Percentiles rank a stretch among this genome's conserved stretches.
Evolutionary conservation across 768 basidiomycete species (phyloP).

Genomic region (Holtermanniella nyarrowii): DNA sequence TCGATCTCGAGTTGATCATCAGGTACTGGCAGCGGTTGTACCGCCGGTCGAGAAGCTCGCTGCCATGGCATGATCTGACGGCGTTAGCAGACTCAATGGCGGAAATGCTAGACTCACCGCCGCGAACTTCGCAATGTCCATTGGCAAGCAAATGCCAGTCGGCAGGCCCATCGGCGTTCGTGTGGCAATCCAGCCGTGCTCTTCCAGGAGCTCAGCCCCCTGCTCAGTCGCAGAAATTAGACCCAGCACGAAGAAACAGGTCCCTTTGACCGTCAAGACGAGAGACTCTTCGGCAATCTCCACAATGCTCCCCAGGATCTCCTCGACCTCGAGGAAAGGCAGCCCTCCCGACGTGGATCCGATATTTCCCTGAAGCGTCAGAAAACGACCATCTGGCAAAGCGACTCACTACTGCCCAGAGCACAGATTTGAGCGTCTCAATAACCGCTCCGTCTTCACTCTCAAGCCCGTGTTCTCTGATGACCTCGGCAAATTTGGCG

Average conservation of each 20-base stretch:
- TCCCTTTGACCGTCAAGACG: constrained; percentile 85
- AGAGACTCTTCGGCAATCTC: constrained; percentile 83
- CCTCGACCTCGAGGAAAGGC: constrained; percentile 91
- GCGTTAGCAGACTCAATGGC: constrained; percentile 3
- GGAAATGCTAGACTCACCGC: too few species aligned
- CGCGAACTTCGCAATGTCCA: constrained; percentile 69
- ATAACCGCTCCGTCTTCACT: constrained; percentile 72
- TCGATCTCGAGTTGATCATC: constrained; percentile 61
- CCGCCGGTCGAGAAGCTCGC: constrained; percentile 1
- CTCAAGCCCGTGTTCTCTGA: constrained; percentile 76
- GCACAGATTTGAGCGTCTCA: constrained; percentile 79
- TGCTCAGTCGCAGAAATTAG: constrained; percentile 81
- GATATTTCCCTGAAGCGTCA: constrained; percentile 65
- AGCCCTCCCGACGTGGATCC: constrained; percentile 82
- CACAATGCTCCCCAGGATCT: constrained; percentile 78
- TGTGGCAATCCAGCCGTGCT: constrained; percentile 87
- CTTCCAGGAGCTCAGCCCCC: constrained; percentile 86
- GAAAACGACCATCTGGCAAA: background rate
- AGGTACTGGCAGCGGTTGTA: constrained; percentile 7
- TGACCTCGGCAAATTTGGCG: constrained; percentile 77
- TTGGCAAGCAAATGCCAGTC: constrained; percentile 82
- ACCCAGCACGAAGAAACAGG: constrained; percentile 91
- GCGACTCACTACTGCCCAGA: constrained; percentile 88
- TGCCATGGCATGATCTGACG: constrained; percentile 28
- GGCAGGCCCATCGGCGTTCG: constrained; percentile 72